These are phyloP conservation scores for Penicillium sp. DNA, from an alignment of 2,329 filamentous ascomycete genomes.

Conservation along the genomic window DNA sequence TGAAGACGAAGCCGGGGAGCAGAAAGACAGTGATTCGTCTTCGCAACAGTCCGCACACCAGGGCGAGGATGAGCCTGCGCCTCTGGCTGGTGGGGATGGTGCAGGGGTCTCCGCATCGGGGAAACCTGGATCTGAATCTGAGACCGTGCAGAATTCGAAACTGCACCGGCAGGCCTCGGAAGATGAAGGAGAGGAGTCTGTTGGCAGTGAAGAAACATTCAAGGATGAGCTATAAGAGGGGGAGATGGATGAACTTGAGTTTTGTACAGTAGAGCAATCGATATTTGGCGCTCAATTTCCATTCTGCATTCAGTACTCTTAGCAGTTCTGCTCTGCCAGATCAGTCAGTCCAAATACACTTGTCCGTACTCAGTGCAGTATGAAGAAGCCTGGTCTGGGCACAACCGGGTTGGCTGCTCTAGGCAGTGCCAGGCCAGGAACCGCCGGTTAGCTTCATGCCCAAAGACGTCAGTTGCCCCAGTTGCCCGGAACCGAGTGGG, in stretches of 20 bases:
- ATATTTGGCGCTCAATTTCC: conserved; percentile 5
- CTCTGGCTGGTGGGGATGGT: conserved; percentile 21
- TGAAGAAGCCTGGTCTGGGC: background rate
- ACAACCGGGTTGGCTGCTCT: background rate
- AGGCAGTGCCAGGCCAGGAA: conserved; percentile 10
- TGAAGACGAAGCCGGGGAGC: conserved; percentile 50
- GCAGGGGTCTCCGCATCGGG: conserved; percentile 27
- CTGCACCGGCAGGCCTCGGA: background rate
- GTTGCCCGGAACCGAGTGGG: conserved; percentile 21
- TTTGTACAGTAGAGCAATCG: conserved; percentile 16
- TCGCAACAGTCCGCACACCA: conserved; percentile 17
- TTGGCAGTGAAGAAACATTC: conserved; percentile 44
- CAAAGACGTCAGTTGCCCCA: conserved; percentile 28
- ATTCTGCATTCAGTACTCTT: background rate
- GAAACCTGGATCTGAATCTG: conserved; percentile 17
- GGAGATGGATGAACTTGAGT: background rate
- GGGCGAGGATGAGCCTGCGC: conserved; percentile 10
- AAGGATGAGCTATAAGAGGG: conserved; percentile 41
- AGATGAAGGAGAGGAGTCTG: conserved; percentile 10
- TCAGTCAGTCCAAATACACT: background rate
- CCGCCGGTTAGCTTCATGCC: conserved; percentile 24
- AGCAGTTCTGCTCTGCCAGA: background rate
- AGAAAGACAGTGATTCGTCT: background rate
- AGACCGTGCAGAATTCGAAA: conserved; percentile 8
- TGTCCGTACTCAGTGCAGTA: too few species aligned